Evolutionary conservation across 2,329 filamentous ascomycete species (phyloP).

Genomic region (Sclerotinia minor): DNA sequence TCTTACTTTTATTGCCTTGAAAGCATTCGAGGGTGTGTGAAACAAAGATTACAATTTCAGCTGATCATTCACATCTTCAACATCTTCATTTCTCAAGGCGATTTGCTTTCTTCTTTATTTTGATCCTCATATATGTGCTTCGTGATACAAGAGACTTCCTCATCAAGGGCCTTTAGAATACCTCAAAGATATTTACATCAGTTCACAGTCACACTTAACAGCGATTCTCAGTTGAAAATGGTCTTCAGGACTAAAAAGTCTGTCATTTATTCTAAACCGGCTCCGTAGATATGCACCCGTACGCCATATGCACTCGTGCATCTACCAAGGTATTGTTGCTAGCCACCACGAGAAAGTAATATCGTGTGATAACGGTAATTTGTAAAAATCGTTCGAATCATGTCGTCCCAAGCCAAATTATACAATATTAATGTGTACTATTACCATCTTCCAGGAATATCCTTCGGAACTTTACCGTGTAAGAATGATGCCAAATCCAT

Average conservation of each 20-base stretch:
- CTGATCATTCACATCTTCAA: not conserved
- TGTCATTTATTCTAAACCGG: constrained; percentile 24
- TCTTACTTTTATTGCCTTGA: constrained; percentile 15
- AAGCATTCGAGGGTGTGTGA: not conserved
- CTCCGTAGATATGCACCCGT: constrained; percentile 16
- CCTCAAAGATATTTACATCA: not conserved
- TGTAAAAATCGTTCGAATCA: constrained; percentile 13
- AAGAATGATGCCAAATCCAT: constrained; percentile 82
- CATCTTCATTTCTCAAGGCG: not conserved
- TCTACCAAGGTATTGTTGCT: constrained; percentile 16
- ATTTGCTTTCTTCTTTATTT: too few species aligned
- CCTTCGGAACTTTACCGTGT: constrained; percentile 50
- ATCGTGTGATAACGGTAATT: constrained; percentile 7
- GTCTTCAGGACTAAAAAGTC: not conserved
- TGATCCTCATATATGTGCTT: not conserved
- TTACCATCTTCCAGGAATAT: not conserved
- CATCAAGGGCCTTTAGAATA: not conserved
- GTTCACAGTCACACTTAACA: not conserved
- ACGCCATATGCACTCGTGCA: constrained; percentile 13
- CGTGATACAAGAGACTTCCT: not conserved
- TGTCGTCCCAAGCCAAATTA: constrained; percentile 19
- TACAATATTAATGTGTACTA: constrained; percentile 22
- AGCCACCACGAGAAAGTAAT: constrained; percentile 14
- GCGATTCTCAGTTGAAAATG: not conserved
- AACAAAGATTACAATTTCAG: not conserved